phyloP scores from a whole-genome alignment of 352 stramenopile species.

The Phytophthora hibernalis region DNA sequence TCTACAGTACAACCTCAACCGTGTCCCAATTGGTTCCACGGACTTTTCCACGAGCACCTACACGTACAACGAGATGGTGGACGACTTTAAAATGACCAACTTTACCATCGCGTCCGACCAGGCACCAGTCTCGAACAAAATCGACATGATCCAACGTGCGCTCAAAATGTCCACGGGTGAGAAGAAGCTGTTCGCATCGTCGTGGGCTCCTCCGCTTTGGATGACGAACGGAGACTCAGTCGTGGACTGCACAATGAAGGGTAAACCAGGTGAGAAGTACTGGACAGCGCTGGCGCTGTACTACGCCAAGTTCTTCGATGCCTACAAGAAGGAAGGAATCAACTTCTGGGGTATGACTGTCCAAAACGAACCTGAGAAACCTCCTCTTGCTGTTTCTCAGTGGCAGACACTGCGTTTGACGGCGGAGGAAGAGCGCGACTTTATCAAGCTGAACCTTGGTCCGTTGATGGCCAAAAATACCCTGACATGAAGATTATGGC shows the following conservation, averaged over 20 bases:
- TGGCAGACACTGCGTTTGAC: conserved; percentile 58
- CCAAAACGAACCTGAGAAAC: conserved; percentile 78
- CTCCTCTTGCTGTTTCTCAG: conserved; percentile 31
- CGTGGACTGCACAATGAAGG: conserved; percentile 51
- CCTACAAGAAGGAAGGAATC: conserved; percentile 63
- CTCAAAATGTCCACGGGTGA: conserved; percentile 34
- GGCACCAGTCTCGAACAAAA: conserved; percentile 37
- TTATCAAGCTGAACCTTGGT: conserved; percentile 74
- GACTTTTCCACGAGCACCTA: conserved; percentile 74
- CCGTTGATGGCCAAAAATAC: conserved; percentile 65
- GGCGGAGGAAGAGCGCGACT: conserved; percentile 45
- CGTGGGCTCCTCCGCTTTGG: conserved; percentile 79
- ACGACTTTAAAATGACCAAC: conserved; percentile 49
- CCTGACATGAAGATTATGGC: conserved; percentile 77
- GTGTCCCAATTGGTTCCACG: conserved; percentile 73
- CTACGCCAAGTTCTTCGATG: conserved; percentile 81
- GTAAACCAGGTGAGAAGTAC: conserved; percentile 46
- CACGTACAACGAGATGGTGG: conserved; percentile 47
- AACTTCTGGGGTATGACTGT: conserved; percentile 75
- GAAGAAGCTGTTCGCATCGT: conserved; percentile 69
- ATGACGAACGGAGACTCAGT: conserved; percentile 72
- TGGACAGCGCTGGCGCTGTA: conserved; percentile 71
- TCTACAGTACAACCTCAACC: conserved; percentile 69
- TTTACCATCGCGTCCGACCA: conserved; percentile 80
- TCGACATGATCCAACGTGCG: conserved; percentile 45